Conservation (phyloP, 2,329 filamentous ascomycete species). For the Westerdykella ornata region DNA sequence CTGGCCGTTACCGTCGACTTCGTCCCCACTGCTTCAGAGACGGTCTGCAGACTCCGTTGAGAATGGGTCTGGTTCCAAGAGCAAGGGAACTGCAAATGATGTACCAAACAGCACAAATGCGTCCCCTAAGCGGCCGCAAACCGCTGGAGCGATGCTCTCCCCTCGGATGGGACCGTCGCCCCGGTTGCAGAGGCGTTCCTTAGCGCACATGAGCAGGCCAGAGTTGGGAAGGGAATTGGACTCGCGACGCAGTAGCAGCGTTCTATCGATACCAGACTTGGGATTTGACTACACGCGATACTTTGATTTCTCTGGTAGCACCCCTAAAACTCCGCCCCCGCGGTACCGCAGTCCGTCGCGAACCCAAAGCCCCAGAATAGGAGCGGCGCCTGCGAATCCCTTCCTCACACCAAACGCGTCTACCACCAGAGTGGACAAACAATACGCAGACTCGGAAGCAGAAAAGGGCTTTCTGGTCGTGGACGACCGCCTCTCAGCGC, state of each 20-base stretch:
- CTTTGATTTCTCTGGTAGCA: constrained; percentile 27
- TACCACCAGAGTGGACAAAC: constrained; percentile 16
- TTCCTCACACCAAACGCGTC: constrained; percentile 28
- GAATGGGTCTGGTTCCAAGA: not conserved
- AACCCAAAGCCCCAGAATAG: constrained; percentile 12
- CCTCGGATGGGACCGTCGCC: constrained; percentile 8
- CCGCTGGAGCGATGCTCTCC: not conserved
- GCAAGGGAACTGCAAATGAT: not conserved
- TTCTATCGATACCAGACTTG: constrained; percentile 25
- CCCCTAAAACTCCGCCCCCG: constrained; percentile 3
- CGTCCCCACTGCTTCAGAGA: constrained; percentile 6
- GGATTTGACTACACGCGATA: constrained; percentile 34
- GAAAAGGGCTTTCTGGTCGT: constrained; percentile 37
- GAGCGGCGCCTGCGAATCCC: constrained; percentile 13
- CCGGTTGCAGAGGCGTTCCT: constrained; percentile 10
- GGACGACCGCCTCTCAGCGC: constrained; percentile 44
- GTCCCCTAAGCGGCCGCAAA: not conserved
- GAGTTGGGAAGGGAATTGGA: constrained; percentile 10
- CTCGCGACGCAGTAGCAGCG: constrained; percentile 10
- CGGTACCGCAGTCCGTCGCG: constrained; percentile 8
- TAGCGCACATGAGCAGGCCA: constrained; percentile 13
- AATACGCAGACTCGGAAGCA: constrained; percentile 11
- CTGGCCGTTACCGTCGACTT: not conserved
- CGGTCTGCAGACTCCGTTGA: constrained; percentile 3
- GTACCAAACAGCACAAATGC: not conserved